Conservation (phyloP, 2,329 filamentous ascomycete species). For the Aureobasidium leucospermi region DNA sequence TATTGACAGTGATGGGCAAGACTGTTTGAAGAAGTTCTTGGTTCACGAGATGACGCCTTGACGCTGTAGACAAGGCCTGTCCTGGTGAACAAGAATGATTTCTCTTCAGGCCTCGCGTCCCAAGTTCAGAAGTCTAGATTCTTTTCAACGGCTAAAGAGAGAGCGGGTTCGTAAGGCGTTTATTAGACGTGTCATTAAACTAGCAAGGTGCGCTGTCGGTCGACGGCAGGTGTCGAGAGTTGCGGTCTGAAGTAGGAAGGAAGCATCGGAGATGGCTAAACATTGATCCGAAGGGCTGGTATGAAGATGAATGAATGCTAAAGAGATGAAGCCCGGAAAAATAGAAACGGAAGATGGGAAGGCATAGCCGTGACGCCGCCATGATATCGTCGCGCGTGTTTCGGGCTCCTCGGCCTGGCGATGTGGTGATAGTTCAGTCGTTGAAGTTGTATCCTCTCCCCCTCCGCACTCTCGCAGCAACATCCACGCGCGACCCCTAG, state of each 20-base stretch:
- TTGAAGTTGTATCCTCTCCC: neutral
- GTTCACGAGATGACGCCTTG: neutral
- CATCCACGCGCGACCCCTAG: neutral
- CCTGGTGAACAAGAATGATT: neutral
- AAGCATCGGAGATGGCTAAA: neutral
- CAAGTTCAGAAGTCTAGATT: neutral
- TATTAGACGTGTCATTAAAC: neutral
- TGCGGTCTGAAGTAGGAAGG: neutral
- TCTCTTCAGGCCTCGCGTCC: neutral
- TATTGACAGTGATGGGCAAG: neutral
- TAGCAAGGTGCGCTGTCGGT: neutral
- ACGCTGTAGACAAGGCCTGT: neutral
- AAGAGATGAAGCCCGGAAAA: neutral
- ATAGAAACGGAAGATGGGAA: neutral
- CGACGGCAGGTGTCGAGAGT: neutral
- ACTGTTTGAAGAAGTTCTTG: no score
- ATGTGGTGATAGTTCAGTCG: neutral
- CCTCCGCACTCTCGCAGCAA: neutral
- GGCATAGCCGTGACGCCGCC: neutral
- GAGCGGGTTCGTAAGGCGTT: neutral
- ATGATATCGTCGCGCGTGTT: neutral
- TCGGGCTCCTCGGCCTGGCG: neutral
- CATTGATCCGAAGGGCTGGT: conserved; percentile 3
- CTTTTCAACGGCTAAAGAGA: neutral
- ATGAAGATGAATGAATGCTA: neutral